A percentile compares a stretch with the other conserved stretches of the same genome.
phyloP scores from a whole-genome alignment of 495 filamentous ascomycete species.

The Hypoxylon cercidicola region DNA sequence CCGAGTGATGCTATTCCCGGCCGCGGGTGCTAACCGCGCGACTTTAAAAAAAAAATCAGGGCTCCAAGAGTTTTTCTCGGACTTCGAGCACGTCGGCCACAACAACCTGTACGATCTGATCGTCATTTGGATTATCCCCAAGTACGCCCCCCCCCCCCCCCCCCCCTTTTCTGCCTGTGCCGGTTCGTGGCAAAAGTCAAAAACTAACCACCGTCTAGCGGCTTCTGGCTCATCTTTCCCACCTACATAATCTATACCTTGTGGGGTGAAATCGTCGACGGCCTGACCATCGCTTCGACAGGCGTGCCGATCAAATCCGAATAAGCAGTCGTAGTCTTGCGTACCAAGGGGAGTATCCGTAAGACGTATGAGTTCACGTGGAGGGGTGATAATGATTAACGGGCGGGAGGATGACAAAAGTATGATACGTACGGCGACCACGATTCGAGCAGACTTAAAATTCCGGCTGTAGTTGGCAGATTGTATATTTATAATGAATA shows the following conservation, averaged over 20 bases:
- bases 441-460: too few species aligned
- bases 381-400: not conserved
- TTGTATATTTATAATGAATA: too few species aligned
- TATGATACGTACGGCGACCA: too few species aligned
- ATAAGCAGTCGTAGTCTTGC: slow-evolving; percentile 4
- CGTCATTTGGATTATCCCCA: slow-evolving; percentile 80
- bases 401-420: not conserved
- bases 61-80: slow-evolving; percentile 81
- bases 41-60: too few species aligned
- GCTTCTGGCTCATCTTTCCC: slow-evolving; percentile 80
- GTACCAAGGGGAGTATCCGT: not conserved
- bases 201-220: slow-evolving; percentile 59
- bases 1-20: too few species aligned
- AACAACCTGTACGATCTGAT: slow-evolving; percentile 69
- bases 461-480: too few species aligned
- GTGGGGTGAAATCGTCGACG: slow-evolving; percentile 74
- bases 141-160: slow-evolving; percentile 63
- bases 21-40: too few species aligned
- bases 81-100: slow-evolving; percentile 82
- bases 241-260: slow-evolving; percentile 75
- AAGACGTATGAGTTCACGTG: not conserved
- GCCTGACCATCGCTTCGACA: slow-evolving; percentile 55
- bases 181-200: too few species aligned
- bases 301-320: slow-evolving; percentile 29
- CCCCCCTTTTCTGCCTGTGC: not conserved